phyloP scores from a whole-genome alignment of 495 filamentous ascomycete genomes.

The Cenococcum geophilum region DNA sequence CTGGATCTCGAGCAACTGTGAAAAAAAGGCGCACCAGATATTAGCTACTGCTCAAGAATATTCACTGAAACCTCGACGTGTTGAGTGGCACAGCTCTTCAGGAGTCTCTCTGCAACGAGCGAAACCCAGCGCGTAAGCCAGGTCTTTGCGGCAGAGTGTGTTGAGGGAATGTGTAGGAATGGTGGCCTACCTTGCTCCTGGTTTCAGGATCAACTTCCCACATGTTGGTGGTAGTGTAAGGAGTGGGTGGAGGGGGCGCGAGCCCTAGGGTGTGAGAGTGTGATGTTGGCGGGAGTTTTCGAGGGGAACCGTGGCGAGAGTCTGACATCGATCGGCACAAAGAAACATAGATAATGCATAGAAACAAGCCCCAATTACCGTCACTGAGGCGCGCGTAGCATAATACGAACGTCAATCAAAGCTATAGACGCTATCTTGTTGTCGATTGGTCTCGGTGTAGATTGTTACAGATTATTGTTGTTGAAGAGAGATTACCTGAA shows the following conservation, averaged over 20 bases:
- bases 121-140: neutral
- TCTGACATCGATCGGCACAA: neutral
- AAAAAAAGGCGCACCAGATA: neutral
- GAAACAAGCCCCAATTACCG: too few species aligned
- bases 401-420: too few species aligned
- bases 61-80: neutral
- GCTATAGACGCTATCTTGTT: too few species aligned
- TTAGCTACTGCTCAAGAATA: neutral
- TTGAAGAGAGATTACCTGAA: too few species aligned
- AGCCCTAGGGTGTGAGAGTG: constrained; percentile 2
- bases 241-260: neutral
- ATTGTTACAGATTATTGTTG: too few species aligned
- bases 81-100: neutral
- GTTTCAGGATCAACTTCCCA: constrained; percentile 99
- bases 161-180: neutral
- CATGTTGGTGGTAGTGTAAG: constrained; percentile 51
- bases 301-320: neutral
- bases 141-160: neutral
- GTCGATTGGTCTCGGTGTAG: too few species aligned
- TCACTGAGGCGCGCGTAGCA: too few species aligned
- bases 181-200: constrained; percentile 65
- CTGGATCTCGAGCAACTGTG: constrained; percentile 78
- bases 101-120: neutral
- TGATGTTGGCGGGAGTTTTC: constrained; percentile 4
- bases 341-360: too few species aligned